phyloP scores from a whole-genome alignment of 176 grass and related monocot genomes.

The Carex scoparia region DNA sequence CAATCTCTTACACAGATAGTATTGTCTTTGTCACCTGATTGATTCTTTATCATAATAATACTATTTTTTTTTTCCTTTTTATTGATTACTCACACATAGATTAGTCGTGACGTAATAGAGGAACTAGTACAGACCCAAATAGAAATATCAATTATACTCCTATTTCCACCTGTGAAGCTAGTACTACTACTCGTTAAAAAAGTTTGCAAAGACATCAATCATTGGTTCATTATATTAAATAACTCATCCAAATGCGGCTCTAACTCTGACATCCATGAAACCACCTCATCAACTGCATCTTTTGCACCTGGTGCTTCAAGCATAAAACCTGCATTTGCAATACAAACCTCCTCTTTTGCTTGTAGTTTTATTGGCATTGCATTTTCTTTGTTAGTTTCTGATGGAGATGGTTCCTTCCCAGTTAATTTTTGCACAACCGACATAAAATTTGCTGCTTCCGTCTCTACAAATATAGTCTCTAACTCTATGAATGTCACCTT shows the following conservation, averaged over 20 bases:
- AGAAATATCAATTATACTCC: too few species aligned
- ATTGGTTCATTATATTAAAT: neutral
- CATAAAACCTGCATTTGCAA: neutral
- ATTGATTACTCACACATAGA: too few species aligned
- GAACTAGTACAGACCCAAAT: too few species aligned
- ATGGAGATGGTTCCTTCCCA: neutral
- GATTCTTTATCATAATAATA: too few species aligned
- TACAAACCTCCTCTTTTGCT: neutral
- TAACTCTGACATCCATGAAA: neutral
- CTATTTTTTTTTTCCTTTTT: too few species aligned
- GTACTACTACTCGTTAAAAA: too few species aligned
- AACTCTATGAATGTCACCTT: neutral
- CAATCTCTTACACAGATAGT: too few species aligned
- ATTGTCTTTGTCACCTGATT: too few species aligned
- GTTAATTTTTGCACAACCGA: neutral
- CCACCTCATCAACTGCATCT: neutral
- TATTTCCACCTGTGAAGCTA: too few species aligned
- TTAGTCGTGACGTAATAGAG: too few species aligned
- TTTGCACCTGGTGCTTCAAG: neutral
- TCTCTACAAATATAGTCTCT: neutral
- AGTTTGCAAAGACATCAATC: too few species aligned
- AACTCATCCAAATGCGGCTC: slow-evolving; percentile 2
- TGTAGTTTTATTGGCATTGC: neutral
- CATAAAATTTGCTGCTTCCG: neutral
- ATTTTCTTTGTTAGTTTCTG: neutral